Base-by-base conservation (phyloP, 2,329 filamentous ascomycete species). In the Neonectria magnoliae region DNA sequence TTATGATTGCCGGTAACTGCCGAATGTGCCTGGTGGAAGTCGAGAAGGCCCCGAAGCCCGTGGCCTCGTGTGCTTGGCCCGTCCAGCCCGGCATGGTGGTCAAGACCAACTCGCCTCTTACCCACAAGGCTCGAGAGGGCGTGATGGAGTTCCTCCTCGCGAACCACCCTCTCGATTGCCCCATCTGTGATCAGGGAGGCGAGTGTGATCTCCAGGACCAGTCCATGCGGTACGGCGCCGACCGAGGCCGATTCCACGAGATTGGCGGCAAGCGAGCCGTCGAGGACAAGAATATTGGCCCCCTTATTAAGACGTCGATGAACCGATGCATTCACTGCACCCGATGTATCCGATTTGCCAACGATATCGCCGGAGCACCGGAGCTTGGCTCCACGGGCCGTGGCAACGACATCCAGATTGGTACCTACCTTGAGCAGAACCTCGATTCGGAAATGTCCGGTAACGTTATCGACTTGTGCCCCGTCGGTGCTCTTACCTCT, bases 321-420 rank as follows among this genome's bases (percentile, higher is more conserved):
- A 99, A 99, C 87, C 89, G 96, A 79, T 99, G 96, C 82, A 99
- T 99, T 76, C 96, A 99, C 85, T 99, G 96, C 87, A 99, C 96
- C 69, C 90, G 96, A 76, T 99, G 96, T 82, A 90, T 99, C 74
- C 94, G 96, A 77, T 99, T 99, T 82, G 93, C 96, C 79, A 99
- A 98, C 82, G 96, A 99, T 76, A 87, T 99, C 76, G 96, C 96
- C 67, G 96, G 96, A 76, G 96, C 96, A 65, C 94, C 96, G 38
- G 96, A 99, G 81, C 88, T 99, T 75, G 96, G 96, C 73, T 97
- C 94, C 38, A 92, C 92, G 31, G 96, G 96, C 77, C 93, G 96
- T 84, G 96, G 96, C 78, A 98, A 98, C 82, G 93, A 97, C 80
- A 89, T 99, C 76, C 94, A 99, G 82, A 99, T 99, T 77, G 96